These are phyloP conservation scores for Elongisporangium anandrum DNA, from an alignment of 352 stramenopile species.

Conservation along the genomic window DNA sequence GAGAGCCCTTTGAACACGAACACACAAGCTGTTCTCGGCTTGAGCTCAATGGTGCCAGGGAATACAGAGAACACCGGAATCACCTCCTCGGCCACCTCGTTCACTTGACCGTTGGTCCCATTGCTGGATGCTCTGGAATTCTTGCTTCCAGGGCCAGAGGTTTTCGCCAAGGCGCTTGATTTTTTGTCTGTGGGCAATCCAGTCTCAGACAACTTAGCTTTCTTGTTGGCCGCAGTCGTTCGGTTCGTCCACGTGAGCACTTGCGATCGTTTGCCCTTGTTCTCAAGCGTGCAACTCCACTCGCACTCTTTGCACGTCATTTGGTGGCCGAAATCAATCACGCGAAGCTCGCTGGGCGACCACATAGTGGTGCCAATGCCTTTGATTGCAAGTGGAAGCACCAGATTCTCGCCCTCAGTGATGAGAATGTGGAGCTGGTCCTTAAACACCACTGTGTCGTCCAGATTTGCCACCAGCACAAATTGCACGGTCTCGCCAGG, in stretches of 20 bases:
- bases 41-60: constrained; percentile 89
- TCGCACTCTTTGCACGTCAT: constrained; percentile 89
- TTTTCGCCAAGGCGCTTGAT: background rate
- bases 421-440: constrained; percentile 94
- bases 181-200: background rate
- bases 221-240: constrained; percentile 11
- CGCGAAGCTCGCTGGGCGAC: constrained; percentile 80
- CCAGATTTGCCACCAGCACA: constrained; percentile 86
- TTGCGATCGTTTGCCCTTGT: constrained; percentile 92
- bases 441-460: constrained; percentile 90
- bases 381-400: constrained; percentile 86
- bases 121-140: constrained; percentile 2
- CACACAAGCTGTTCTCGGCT: constrained; percentile 90
- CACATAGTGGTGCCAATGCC: constrained; percentile 94
- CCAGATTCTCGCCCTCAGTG: constrained; percentile 86
- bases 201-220: constrained; percentile 5
- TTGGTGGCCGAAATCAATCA: constrained; percentile 91
- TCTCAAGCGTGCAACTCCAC: constrained; percentile 93
- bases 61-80: constrained; percentile 88
- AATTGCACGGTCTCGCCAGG: constrained; percentile 75
- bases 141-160: constrained; percentile 1
- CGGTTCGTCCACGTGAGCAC: constrained; percentile 92
- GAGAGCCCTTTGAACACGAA: constrained; percentile 92
- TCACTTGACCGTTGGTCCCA: constrained; percentile 8
- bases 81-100: constrained; percentile 15